Base-by-base conservation (phyloP, 352 stramenopile genomes). In the Aphanomyces stellatus region DNA sequence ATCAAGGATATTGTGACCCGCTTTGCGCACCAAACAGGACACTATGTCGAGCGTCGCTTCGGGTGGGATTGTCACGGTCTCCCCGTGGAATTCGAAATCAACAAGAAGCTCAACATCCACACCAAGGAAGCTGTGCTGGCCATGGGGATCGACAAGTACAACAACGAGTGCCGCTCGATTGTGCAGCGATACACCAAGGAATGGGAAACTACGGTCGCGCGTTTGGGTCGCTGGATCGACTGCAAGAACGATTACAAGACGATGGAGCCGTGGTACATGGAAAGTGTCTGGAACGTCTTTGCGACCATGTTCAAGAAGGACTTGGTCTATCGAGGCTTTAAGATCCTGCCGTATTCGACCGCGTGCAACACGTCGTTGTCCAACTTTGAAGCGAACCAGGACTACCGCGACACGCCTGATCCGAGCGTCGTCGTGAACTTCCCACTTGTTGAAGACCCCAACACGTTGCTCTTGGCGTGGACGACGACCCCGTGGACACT, bases 231-330 rank as follows among this genome's bases (percentile, higher is more conserved):
- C 51, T 99, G 97, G 97, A 99, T 99, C 76, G 97, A 99, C 80
- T 99, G 98, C 77, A 75, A 99, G 75, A 99, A 99, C 80, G 97
- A 99, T 81, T 99, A 99, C 84, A 99, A 99, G 81, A 99, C 97
- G 15, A 98, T 99, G 95, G 97, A 99, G 77, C 90, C 96, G 5
- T 96, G 85, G 71, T 99, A 98, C 87, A 99, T 99, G 97, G 97
- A 99, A 80, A 97, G 79, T 64, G 96, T 99, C 17, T 99, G 97
- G 97, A 98, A 98, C 92, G 97, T 99, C 27, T 99, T 99, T 82
- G 92, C 94, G 65, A 93, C 89, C 51, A 90, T 99, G 53, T 99
- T 97, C 76, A 84, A 99, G 56, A 99, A 99, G 79, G 86, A 93
- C 41, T 85, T 99, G 33, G 90, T 99, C 40, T 99, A 99, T 81